A percentile compares a stretch with the other conserved stretches of the same genome.
Conservation (phyloP, 1,284 basidiomycete species). For the Inonotus obliquus region DNA sequence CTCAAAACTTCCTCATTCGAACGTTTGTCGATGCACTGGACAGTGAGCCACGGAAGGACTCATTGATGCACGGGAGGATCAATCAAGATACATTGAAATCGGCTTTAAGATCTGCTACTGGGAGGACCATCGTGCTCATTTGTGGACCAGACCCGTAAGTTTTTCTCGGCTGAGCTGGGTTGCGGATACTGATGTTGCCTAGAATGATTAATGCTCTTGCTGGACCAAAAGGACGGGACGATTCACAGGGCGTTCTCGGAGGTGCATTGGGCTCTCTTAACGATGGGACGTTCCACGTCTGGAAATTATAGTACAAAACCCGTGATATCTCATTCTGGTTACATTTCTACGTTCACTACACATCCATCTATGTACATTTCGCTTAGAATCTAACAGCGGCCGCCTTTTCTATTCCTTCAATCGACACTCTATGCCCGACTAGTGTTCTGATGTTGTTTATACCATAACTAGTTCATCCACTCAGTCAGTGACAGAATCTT, state of each 20-base stretch:
- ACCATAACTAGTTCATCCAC: conserved; percentile 48
- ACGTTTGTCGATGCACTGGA: conserved; percentile 58
- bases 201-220: conserved; percentile 75
- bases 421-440: conserved; percentile 94
- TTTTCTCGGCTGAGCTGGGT: not conserved
- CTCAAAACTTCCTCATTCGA: conserved; percentile 49
- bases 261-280: conserved; percentile 54
- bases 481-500: conserved; percentile 15
- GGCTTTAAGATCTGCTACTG: conserved; percentile 21
- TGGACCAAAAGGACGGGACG: conserved; percentile 70
- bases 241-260: conserved; percentile 66
- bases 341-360: not conserved
- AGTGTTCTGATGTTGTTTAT: conserved; percentile 97
- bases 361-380: not conserved
- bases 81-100: conserved; percentile 28
- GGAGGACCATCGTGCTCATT: conserved; percentile 58
- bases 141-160: conserved; percentile 78
- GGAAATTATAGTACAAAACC: conserved; percentile 48
- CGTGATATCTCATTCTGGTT: not conserved
- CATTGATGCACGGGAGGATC: conserved; percentile 48
- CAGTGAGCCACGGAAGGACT: conserved; percentile 24
- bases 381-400: conserved; percentile 83
- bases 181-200: conserved; percentile 10
- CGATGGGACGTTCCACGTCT: conserved; percentile 44
- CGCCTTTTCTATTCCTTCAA: conserved; percentile 85